Base-by-base conservation (phyloP, 805 yeast genomes). In the Monosporozyma yasuniensis region DNA sequence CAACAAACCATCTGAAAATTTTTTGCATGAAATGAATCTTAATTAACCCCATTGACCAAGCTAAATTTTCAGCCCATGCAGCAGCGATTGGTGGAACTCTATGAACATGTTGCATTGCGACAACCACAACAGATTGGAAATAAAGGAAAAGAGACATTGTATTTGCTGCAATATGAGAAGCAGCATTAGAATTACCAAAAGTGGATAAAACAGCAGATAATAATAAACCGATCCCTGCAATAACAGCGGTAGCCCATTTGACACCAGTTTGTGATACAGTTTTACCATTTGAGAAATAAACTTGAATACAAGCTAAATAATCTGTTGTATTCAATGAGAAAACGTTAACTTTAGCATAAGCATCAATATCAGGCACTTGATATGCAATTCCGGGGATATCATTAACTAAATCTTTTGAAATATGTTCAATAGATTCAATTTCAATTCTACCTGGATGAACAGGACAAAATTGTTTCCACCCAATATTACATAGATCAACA, bases 11-110 rank as follows among this genome's bases (percentile, higher is more conserved):
- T 60, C 91, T 73, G 67, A 86, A 84, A 53, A 85, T 82, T 53
- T 78, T 72, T 67, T 90, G 96, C 96, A 90, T 87, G 64, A 89
- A 90, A 4, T 63, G 61, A 41, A 85, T 78, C 64, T 84, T 74
- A 59, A 90, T 87, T 52, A 90, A 73, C 6, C 97, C 97, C 87
- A 90, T 87, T 2, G 96, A 86, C 97, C 97, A 90, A 34, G 89
- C 90, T 61, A 90, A 73, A 64, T 90, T 89, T 65, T 87, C 95
- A 8, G 90, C 75, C 97, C 97, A 90, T 11, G 96, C 83, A 14
- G 85, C 76, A 10, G 96, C 96, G 60, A 90, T 87, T 18, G 96
- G 96, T 14, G 97, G 97, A 8, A 87, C 83, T 50, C 82, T 72
- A 61, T 84, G 88, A 48, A 88, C 96, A 54, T 85, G 84, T 66